Evolutionary conservation across 1,139 yeast genomes (phyloP).

Genomic region (Geotrichum citri-aurantii): DNA sequence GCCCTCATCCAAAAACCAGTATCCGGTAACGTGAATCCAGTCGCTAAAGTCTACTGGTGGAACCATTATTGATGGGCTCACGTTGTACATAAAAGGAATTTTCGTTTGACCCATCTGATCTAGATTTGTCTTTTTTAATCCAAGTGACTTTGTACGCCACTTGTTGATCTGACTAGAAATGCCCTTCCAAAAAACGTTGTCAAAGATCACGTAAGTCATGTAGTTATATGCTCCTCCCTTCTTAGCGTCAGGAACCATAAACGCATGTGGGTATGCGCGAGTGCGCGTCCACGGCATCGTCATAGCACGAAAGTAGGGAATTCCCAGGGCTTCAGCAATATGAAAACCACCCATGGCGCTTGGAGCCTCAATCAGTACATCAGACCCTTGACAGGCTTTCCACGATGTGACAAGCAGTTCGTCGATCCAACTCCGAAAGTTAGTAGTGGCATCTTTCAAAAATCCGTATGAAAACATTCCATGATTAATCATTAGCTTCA

Average conservation of each 20-base stretch:
- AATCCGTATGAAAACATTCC: slow-evolving; percentile 82
- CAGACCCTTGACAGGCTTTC: slow-evolving; percentile 81
- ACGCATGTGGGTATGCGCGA: slow-evolving; percentile 93
- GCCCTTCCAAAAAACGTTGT: slow-evolving; percentile 90
- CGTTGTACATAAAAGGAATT: slow-evolving; percentile 83
- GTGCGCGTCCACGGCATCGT: slow-evolving; percentile 99
- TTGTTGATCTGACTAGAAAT: slow-evolving; percentile 80
- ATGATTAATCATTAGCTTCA: slow-evolving; percentile 88
- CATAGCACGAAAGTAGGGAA: slow-evolving; percentile 90
- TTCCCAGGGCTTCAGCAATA: slow-evolving; percentile 82
- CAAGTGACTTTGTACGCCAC: slow-evolving; percentile 71
- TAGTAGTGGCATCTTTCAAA: slow-evolving; percentile 72
- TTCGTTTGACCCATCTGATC: slow-evolving; percentile 66
- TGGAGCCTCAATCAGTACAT: slow-evolving; percentile 84
- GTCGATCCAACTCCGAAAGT: slow-evolving; percentile 74
- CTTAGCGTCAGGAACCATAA: slow-evolving; percentile 87
- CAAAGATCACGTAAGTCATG: slow-evolving; percentile 87
- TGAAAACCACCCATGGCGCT: slow-evolving; percentile 95
- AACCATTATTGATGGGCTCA: slow-evolving; percentile 81
- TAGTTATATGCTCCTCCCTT: slow-evolving; percentile 90
- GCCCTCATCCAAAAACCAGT: slow-evolving; percentile 85
- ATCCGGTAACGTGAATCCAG: slow-evolving; percentile 92
- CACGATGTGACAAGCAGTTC: slow-evolving; percentile 68
- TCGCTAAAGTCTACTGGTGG: slow-evolving; percentile 92
- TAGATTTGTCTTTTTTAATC: slow-evolving; percentile 62